Evolutionary conservation across 805 yeast species (phyloP).

Genomic region (Wickerhamiella sergipiensis): DNA sequence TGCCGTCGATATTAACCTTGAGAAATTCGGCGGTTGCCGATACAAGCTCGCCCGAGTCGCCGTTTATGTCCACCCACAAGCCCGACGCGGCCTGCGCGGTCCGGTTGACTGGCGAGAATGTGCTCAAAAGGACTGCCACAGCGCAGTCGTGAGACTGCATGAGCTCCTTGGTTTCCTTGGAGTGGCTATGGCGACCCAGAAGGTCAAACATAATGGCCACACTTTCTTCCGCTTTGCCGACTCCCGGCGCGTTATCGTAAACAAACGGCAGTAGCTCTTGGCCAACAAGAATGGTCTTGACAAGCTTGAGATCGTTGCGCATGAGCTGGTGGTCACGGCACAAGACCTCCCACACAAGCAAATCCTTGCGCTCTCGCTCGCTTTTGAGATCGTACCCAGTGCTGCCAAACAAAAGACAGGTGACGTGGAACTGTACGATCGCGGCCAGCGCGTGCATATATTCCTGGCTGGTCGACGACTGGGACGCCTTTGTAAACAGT

Average conservation of each 20-base stretch:
- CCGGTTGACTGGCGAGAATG: neutral
- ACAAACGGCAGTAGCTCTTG: neutral
- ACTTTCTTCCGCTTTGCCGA: neutral
- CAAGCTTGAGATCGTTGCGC: neutral
- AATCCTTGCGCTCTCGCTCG: neutral
- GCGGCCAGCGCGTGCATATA: neutral
- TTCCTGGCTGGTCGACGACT: neutral
- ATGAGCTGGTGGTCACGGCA: neutral
- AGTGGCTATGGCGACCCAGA: neutral
- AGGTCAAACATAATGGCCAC: neutral
- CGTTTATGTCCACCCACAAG: neutral
- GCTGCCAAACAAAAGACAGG: neutral
- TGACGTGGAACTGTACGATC: neutral
- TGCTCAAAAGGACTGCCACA: neutral
- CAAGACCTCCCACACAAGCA: neutral
- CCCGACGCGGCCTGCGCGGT: neutral
- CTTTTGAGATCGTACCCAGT: neutral
- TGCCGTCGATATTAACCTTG: neutral
- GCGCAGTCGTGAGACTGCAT: neutral
- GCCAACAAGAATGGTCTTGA: neutral
- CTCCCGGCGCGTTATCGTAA: neutral
- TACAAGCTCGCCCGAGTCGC: neutral
- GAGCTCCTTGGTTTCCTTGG: neutral
- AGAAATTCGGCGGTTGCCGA: neutral
- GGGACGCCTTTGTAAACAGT: neutral